Base-by-base conservation (phyloP, 75 land plant genomes). In the Picea glauca region DNA sequence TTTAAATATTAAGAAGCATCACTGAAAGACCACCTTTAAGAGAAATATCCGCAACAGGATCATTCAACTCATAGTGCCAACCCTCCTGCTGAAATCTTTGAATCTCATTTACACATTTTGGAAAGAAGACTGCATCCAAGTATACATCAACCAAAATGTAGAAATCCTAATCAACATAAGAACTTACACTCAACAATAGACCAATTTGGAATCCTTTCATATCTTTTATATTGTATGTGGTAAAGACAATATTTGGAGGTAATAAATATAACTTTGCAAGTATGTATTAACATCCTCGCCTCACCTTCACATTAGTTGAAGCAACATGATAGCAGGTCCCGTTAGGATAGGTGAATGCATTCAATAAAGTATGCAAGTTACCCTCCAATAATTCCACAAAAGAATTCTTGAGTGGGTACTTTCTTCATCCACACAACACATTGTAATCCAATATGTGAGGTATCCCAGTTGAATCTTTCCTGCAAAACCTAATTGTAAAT, bases 291-390 rank as follows among this genome's bases (percentile, higher is more conserved):
- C 43, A 67, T 4, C 4, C 4, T 40, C 4, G 43, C 43, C 43
- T 40, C 54, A 95, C 99, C 96, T 95, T 95, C 2, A 87, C 87
- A 78, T 97, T 97, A 58, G 99, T 97, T 32, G 99, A 97, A 62
- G 99, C 99, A 60, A 97, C 99, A 59, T 96, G 99, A 82, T 97
- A 97, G 84, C 98, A 95, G 9, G 98, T 97, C 80, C 99, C 84
- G 81, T 97, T 96, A 33, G 98, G 99, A 86, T 97, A 97, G 2
- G 99, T 97, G 78, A 97, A 97, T 75, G 98, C 99, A 88, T 97
- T 97, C 62, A 97, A 79, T 75, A 97, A 97, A 31, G 99, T 97
- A 63, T 97, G 81, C 72, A 97, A 80, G 81, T 98, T 97, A 30
- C 98, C 98, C 83, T 97, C 95, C 75, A 97, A 77, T n/a, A 97